Conservation (phyloP, 768 basidiomycete species). For the Hirschioporus abietinus region DNA sequence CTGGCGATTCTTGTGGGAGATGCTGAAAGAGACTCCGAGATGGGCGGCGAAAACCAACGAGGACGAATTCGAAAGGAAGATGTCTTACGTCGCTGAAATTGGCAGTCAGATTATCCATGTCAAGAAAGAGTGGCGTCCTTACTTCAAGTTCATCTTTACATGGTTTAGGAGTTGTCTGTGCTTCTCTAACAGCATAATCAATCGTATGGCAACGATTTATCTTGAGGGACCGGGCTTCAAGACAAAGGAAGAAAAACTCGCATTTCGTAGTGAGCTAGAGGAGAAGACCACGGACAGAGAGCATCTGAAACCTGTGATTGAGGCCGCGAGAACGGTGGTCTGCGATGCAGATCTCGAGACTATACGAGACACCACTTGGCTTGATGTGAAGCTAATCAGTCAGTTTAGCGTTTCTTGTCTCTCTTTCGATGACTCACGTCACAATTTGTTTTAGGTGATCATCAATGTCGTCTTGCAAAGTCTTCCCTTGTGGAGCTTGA, state of each 20-base stretch:
- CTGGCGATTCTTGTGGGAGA: constrained; percentile 22
- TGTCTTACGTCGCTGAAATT: background rate
- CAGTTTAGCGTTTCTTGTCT: background rate
- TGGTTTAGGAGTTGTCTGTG: background rate
- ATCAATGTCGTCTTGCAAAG: too few species aligned
- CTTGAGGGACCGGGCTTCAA: background rate
- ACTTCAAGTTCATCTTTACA: background rate
- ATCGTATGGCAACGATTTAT: background rate
- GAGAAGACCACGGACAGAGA: background rate
- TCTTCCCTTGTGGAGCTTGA: too few species aligned
- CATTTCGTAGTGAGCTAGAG: background rate
- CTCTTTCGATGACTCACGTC: too few species aligned
- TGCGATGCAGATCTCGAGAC: background rate
- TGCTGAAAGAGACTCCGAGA: background rate
- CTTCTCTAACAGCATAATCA: background rate
- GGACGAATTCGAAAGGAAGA: background rate
- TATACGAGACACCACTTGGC: background rate
- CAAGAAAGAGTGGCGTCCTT: background rate
- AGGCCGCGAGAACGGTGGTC: background rate
- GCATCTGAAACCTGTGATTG: background rate
- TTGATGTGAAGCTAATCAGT: background rate
- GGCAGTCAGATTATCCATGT: background rate
- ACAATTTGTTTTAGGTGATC: too few species aligned
- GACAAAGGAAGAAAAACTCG: background rate
- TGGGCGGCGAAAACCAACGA: background rate